A percentile compares a stretch with the other conserved stretches of the same genome.
Conservation (phyloP, 805 yeast species). For the Komagataella populi region DNA sequence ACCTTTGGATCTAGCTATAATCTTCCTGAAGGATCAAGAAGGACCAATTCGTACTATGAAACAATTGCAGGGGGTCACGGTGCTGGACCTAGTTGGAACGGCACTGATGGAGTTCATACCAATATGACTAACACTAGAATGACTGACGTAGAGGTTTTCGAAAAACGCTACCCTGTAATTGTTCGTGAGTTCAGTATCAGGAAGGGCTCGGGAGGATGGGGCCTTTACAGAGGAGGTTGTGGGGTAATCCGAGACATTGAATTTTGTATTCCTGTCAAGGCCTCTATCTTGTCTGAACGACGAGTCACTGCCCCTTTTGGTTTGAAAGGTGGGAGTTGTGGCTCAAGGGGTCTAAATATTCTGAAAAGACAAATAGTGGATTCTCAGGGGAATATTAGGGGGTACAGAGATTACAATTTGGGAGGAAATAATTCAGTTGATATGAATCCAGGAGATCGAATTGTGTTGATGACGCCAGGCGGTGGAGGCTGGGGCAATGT, state of each 20-base stretch:
- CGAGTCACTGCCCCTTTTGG: constrained; percentile 82
- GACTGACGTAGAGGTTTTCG: constrained; percentile 40
- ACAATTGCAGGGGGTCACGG: constrained; percentile 96
- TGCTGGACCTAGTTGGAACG: constrained; percentile 44
- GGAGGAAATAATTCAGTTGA: constrained; percentile 63
- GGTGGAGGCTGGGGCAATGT: constrained; percentile 66
- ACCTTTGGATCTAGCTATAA: constrained; percentile 80
- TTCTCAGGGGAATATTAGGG: constrained; percentile 15
- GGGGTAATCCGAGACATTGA: constrained; percentile 82
- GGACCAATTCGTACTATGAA: constrained; percentile 84
- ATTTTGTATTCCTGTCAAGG: constrained; percentile 57
- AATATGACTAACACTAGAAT: constrained; percentile 42
- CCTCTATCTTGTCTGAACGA: constrained; percentile 77
- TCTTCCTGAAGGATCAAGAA: constrained; percentile 28
- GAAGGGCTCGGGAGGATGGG: constrained; percentile 67
- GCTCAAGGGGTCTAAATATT: constrained; percentile 54
- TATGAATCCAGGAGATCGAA: constrained; percentile 47
- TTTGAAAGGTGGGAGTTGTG: constrained; percentile 68
- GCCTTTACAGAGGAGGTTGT: constrained; percentile 64
- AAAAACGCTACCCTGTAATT: constrained; percentile 34
- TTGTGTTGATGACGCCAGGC: constrained; percentile 67
- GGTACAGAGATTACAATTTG: constrained; percentile 29
- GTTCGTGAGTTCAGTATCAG: constrained; percentile 55
- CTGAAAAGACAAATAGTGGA: constrained; percentile 24
- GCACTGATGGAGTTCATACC: constrained; percentile 33